Conservation (phyloP, 495 filamentous ascomycete species). For the Neurospora sublineolata region DNA sequence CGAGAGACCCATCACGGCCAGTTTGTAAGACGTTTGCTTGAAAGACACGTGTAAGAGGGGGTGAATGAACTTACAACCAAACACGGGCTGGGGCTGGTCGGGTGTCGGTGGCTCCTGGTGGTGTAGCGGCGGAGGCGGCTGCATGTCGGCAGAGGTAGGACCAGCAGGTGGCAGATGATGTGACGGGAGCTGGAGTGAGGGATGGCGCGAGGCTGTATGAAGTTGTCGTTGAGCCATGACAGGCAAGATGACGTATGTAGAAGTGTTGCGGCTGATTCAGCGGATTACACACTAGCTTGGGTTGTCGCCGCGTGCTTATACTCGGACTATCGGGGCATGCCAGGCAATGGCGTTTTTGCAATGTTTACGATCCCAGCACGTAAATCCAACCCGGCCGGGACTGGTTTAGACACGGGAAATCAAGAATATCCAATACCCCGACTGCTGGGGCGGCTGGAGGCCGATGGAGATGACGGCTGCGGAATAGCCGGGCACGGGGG, state of each 20-base stretch:
- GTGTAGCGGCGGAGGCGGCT: background rate
- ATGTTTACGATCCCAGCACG: background rate
- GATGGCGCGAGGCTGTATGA: background rate
- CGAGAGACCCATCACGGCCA: background rate
- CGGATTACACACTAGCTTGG: background rate
- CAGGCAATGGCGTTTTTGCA: background rate
- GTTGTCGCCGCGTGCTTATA: background rate
- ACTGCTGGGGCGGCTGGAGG: background rate
- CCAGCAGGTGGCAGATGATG: background rate
- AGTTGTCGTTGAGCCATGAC: background rate
- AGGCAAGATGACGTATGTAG: background rate
- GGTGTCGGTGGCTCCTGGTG: background rate
- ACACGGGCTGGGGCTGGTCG: background rate
- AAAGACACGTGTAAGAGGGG: background rate
- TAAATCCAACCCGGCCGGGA: background rate
- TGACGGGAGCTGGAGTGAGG: background rate
- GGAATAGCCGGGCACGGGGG: background rate
- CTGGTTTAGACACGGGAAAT: background rate
- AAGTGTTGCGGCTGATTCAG: background rate
- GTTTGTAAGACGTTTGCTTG: background rate
- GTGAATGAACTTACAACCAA: background rate
- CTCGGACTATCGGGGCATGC: background rate
- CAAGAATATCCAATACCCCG: background rate
- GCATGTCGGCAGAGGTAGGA: background rate
- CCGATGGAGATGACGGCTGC: background rate